phyloP scores from a whole-genome alignment of 257 asterid species.

The Ehretia macrophylla region DNA sequence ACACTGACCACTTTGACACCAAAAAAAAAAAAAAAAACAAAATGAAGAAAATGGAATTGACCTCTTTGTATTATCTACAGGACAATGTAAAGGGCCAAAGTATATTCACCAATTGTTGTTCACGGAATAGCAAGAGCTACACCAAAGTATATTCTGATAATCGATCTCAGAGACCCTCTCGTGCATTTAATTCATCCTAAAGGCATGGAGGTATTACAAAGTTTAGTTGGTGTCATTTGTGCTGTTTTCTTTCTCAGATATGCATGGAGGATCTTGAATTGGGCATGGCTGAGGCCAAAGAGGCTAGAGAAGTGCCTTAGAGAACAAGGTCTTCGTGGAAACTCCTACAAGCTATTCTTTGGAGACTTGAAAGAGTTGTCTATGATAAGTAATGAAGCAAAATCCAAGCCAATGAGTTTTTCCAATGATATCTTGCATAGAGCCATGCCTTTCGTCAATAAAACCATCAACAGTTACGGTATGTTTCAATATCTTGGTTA shows the following conservation, averaged over 20 bases:
- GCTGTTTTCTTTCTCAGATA: neutral
- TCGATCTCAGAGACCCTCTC: no score
- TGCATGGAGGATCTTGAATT: conserved; percentile 23
- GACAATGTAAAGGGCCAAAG: no score
- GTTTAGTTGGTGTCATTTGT: neutral
- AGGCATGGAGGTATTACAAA: conserved; percentile 5
- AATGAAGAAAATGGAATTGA: no score
- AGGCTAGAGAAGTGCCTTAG: conserved; percentile 25
- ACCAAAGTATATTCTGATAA: no score
- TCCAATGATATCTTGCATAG: conserved; percentile 20
- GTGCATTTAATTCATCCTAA: no score
- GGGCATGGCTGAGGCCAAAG: conserved; percentile 29
- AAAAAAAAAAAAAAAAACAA: no score
- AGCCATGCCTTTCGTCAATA: conserved; percentile 17
- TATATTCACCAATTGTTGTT: no score
- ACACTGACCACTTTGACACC: no score
- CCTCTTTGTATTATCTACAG: no score
- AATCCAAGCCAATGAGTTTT: conserved; percentile 18
- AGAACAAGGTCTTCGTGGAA: conserved; percentile 24
- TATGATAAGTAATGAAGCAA: conserved; percentile 16
- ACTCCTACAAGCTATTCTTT: conserved; percentile 18
- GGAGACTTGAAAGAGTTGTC: conserved; percentile 25
- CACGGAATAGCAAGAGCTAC: no score
- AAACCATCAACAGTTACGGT: conserved; percentile 22
- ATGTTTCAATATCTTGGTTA: neutral